Base-by-base conservation (phyloP, 768 basidiomycete genomes). In the Naematelia aurantialba region DNA sequence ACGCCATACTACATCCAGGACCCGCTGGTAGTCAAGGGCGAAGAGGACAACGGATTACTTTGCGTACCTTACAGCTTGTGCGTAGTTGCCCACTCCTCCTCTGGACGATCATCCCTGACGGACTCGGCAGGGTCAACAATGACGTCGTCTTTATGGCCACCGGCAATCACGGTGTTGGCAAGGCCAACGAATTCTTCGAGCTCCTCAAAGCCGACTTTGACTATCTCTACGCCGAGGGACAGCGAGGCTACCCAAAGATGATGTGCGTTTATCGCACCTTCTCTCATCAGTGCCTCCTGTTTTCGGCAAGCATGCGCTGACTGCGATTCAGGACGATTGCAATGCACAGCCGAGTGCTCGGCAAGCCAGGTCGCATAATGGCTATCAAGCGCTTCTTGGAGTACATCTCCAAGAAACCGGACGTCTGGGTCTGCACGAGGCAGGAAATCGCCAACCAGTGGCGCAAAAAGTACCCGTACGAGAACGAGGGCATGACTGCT, bases 341-440 rank as follows among this genome's bases (percentile, higher is more conserved):
- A 2, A 63, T 72, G 56, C 70, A 72, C 59, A 66, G 62, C 39
- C 65, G 70, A 11, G 50, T 72, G 24, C 31, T 68, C 45, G 61
- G 70, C 50, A 72, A 72, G 48, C 67, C 67, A n/a, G 62, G 67
- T 8, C 50, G 67, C 4, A 49, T 64, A 22, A 62, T 62, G 57
- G 65, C 65, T 1, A 51, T 65, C 22, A 62, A 64, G 44, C 55
- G 57, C 21, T 68, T 68, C 58, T 64, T 68, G 66, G 66, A 55
- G 34, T 63, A 68, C 55, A 65, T 68, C 21, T 45, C 63, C 10
- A 56, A 39, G 17, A 65, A 65, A 49, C 60, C 63, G 22, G 59
- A 68, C 19, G 63, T 68, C 5, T 68, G 66, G 66, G 66, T 68
- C 11, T 59, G 56, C 44, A 68, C 66, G 5, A 49, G 66, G 30